These are phyloP conservation scores for Suhomyces bokatorum DNA, from an alignment of 1,139 yeast species.

Conservation along the genomic window DNA sequence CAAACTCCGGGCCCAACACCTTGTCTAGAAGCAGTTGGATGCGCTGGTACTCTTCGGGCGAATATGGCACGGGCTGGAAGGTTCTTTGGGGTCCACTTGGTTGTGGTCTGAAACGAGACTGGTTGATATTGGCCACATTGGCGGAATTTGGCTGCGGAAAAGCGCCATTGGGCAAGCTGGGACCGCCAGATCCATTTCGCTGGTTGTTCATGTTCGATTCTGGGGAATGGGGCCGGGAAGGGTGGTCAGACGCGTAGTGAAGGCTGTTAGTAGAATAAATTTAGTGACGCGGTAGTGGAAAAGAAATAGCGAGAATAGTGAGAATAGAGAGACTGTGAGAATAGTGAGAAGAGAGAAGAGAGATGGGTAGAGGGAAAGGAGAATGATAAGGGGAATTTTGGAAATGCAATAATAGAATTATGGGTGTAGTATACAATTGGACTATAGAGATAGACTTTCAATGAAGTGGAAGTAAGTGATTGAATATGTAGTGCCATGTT, in stretches of 20 bases:
- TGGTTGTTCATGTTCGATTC: neutral
- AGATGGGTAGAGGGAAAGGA: no score
- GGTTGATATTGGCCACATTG: conserved; percentile 6
- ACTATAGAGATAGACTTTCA: no score
- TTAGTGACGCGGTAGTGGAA: neutral
- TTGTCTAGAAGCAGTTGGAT: conserved; percentile 52
- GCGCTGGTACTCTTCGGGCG: conserved; percentile 38
- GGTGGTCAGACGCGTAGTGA: neutral
- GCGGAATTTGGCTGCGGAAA: conserved; percentile 3
- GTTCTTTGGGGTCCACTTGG: conserved; percentile 16
- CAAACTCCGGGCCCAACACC: conserved; percentile 86
- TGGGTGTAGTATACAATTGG: no score
- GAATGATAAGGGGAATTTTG: no score
- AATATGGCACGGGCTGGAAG: conserved; percentile 34
- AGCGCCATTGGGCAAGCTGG: neutral
- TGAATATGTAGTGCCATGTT: no score
- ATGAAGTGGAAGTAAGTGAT: no score
- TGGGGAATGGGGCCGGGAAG: no score
- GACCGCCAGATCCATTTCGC: conserved; percentile 1
- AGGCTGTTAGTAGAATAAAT: neutral
- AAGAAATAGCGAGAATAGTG: neutral
- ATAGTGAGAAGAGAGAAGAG: neutral
- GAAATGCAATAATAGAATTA: no score
- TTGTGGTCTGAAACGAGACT: conserved; percentile 9
- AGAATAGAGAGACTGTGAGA: neutral